Percentiles rank a stretch among this genome's conserved stretches.
phyloP scores from a whole-genome alignment of 2,329 filamentous ascomycete species.

The Colletotrichum sp. region DNA sequence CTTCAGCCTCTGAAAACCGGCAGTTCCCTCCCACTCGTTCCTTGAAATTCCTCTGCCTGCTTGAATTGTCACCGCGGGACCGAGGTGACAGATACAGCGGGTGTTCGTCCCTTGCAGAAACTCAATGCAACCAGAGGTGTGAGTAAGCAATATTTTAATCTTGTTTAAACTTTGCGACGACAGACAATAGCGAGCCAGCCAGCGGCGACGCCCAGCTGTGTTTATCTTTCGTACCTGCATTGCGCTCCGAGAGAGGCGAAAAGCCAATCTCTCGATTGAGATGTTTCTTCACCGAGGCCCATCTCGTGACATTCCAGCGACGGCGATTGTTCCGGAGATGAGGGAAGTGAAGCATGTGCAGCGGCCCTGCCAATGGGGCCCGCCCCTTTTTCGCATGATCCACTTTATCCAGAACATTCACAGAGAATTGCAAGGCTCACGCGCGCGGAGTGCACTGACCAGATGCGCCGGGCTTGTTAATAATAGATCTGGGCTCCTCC shows the following conservation, averaged over 20 bases:
- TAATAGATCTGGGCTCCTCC: background rate
- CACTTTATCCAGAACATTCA: background rate
- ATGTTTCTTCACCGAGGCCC: background rate
- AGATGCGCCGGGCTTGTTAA: background rate
- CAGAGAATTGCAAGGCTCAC: background rate
- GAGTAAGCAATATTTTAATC: background rate
- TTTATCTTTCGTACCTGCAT: background rate
- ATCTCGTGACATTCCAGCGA: background rate
- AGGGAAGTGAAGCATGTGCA: background rate
- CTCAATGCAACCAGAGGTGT: background rate
- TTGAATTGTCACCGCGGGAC: background rate
- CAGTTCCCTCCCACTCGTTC: background rate
- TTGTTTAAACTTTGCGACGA: background rate
- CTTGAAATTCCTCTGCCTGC: background rate
- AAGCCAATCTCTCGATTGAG: background rate
- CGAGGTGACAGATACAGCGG: background rate
- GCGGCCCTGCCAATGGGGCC: background rate
- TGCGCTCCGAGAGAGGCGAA: background rate
- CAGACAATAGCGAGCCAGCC: background rate
- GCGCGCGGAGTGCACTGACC: slow-evolving; percentile 1
- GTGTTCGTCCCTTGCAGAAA: background rate
- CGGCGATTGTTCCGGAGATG: background rate
- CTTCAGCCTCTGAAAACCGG: background rate
- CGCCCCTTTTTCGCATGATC: background rate
- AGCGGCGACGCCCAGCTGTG: background rate